phyloP scores from a whole-genome alignment of 2,329 filamentous ascomycete species.

The Penicillium palitans region DNA sequence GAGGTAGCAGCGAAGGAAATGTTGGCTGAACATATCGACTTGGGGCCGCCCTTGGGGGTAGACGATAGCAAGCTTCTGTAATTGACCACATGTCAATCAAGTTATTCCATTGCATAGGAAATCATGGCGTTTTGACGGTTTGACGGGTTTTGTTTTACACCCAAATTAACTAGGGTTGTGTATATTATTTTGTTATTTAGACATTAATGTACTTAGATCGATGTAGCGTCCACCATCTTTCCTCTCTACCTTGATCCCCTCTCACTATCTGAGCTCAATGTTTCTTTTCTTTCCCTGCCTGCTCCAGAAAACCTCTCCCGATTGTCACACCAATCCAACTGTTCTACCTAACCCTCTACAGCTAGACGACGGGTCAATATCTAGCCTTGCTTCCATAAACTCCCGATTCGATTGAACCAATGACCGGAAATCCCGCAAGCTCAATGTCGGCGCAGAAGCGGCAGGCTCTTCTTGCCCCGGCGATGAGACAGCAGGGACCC shows the following conservation, averaged over 20 bases:
- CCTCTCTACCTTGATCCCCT: neutral
- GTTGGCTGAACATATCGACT: conserved; percentile 34
- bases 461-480: no score
- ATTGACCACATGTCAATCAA: neutral
- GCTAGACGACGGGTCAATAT: no score
- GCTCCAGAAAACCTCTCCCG: no score
- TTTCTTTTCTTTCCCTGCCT: no score
- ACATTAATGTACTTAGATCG: neutral
- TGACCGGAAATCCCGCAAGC: no score
- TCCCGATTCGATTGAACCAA: no score
- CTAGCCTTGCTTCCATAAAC: no score
- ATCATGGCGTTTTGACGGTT: conserved; percentile 1
- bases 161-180: neutral
- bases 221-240: neutral
- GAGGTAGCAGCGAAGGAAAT: conserved; percentile 40
- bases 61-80: conserved; percentile 30
- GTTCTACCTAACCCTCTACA: no score
- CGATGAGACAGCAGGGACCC: no score
- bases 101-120: neutral
- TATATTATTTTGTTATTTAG: conserved; percentile 6
- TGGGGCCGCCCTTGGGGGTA: conserved; percentile 32
- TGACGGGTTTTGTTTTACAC: neutral
- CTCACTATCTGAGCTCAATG: no score
- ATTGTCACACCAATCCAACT: no score
- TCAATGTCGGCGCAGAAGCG: no score